These are phyloP conservation scores for Blastomyces gilchristii DNA, from an alignment of 2,329 filamentous ascomycete species.

Conservation along the genomic window DNA sequence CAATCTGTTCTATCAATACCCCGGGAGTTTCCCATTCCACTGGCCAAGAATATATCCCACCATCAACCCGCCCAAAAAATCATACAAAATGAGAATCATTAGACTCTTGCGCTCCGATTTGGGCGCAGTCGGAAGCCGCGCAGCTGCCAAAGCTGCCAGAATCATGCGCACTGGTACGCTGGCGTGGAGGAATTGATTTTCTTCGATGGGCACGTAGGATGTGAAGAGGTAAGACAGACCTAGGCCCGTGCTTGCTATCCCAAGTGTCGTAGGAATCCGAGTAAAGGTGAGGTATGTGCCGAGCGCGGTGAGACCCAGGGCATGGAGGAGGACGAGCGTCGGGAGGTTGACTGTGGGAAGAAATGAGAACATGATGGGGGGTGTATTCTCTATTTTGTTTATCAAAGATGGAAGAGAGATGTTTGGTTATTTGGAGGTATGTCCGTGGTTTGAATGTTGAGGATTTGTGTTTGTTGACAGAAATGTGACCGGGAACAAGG, in stretches of 20 bases:
- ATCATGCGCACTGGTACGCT: conserved; percentile 5
- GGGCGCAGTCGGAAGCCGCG: background rate
- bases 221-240: conserved; percentile 3
- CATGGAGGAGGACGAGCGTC: conserved; percentile 6
- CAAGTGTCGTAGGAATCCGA: background rate
- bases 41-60: conserved; percentile 1
- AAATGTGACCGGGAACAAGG: no score
- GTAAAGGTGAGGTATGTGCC: conserved; percentile 4
- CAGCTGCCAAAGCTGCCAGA: background rate
- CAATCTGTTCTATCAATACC: background rate
- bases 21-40: conserved; percentile 1
- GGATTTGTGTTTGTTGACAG: background rate
- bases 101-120: background rate
- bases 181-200: conserved; percentile 8
- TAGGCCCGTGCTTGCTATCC: conserved; percentile 3
- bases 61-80: background rate
- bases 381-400: background rate
- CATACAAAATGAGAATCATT: conserved; percentile 2
- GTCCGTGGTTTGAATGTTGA: background rate
- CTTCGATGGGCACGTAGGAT: conserved; percentile 6
- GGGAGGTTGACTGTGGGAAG: conserved; percentile 7
- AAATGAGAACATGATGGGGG: conserved; percentile 2
- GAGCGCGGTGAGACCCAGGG: background rate
- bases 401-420: background rate
- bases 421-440: background rate